Conservation (phyloP, 768 basidiomycete genomes). For the Cystobasidium tubakii region DNA sequence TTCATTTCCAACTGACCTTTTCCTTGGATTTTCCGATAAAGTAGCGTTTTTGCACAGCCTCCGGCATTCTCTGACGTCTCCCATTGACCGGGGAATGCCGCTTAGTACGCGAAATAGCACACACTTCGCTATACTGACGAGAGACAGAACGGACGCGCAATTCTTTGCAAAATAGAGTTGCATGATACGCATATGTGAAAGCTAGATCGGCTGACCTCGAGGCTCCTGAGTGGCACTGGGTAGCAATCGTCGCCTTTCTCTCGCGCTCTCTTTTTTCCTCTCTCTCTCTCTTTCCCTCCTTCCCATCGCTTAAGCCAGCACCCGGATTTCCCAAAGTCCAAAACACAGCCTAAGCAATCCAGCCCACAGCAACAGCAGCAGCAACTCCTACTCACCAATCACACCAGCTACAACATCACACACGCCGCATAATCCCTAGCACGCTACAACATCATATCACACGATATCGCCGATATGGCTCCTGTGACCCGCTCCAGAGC, state of each 20-base stretch:
- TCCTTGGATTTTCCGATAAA: too few species aligned
- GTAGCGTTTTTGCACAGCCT: neutral
- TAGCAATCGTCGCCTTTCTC: too few species aligned
- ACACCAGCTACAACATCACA: too few species aligned
- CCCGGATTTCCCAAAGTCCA: neutral
- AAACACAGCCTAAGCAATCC: neutral
- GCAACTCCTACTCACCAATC: neutral
- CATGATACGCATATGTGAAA: neutral
- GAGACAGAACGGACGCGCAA: neutral
- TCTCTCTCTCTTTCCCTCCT: neutral
- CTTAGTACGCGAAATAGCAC: neutral
- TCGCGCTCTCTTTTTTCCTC: neutral
- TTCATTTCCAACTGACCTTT: too few species aligned
- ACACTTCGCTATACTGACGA: neutral
- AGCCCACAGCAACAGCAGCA: neutral
- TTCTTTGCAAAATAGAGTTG: neutral
- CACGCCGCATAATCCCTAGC: too few species aligned
- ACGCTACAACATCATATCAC: too few species aligned
- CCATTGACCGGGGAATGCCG: neutral
- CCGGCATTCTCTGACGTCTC: neutral
- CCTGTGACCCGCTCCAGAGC: neutral
- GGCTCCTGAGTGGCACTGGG: neutral
- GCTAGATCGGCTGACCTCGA: neutral
- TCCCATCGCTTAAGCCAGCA: neutral
- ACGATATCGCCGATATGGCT: neutral